A percentile compares a stretch with the other conserved stretches of the same genome.
Evolutionary conservation across 2,329 filamentous ascomycete genomes (phyloP).

Genomic region (Beauveria rudraprayagi): DNA sequence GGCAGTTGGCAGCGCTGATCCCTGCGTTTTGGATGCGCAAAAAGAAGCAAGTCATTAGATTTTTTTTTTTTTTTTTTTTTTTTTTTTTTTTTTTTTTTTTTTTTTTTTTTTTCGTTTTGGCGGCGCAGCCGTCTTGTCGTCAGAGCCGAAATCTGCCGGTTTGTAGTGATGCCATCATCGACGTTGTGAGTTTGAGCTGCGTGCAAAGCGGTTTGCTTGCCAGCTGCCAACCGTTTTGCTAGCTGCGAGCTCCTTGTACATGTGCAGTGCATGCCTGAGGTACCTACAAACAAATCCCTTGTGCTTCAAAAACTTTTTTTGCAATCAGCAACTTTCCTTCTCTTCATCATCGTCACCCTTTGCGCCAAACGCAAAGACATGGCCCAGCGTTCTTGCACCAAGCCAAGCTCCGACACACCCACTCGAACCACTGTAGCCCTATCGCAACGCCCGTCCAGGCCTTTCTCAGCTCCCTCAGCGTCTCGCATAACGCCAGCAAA

Average conservation of each 20-base stretch:
- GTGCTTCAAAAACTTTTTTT: background rate
- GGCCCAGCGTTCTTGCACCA: background rate
- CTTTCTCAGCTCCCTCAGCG: background rate
- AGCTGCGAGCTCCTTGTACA: background rate
- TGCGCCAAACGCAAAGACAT: background rate
- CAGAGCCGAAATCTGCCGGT: background rate
- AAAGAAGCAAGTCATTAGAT: background rate
- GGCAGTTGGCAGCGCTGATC: background rate
- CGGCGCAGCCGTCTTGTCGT: background rate
- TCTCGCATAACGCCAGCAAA: conserved; percentile 1
- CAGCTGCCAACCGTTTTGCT: conserved; percentile 2
- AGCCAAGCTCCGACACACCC: background rate
- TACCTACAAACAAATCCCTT: background rate
- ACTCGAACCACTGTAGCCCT: background rate
- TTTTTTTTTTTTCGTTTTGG: background rate
- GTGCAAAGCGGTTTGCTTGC: background rate
- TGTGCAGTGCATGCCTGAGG: background rate
- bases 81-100: too few relatives aligned
- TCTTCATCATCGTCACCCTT: background rate
- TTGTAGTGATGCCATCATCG: background rate
- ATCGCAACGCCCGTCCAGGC: background rate
- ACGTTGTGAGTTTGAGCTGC: background rate
- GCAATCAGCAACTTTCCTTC: background rate
- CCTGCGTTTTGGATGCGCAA: background rate
- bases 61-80: too few relatives aligned